A percentile compares a stretch with the other conserved stretches of the same genome.
These are phyloP conservation scores for Rhizopogon vinicolor DNA, from an alignment of 768 basidiomycete genomes.

Conservation along the genomic window DNA sequence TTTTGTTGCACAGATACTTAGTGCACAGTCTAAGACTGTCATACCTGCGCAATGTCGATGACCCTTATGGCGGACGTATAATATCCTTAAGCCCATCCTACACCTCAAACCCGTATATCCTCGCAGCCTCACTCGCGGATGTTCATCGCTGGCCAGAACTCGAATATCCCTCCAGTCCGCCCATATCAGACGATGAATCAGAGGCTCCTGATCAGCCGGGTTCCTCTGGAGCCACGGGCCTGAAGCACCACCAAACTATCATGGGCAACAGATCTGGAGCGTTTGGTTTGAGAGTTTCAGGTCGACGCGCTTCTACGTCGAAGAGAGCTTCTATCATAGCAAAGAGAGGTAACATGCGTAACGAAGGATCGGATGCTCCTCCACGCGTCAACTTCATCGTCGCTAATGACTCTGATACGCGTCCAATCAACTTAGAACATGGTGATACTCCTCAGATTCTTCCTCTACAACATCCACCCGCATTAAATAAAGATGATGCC, in stretches of 20 bases:
- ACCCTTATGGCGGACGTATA: conserved; percentile 78
- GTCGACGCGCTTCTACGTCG: conserved; percentile 51
- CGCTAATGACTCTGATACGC: conserved; percentile 8
- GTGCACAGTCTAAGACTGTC: conserved; percentile 83
- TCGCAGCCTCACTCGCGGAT: conserved; percentile 77
- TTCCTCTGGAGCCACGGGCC: conserved; percentile 45
- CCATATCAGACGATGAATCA: conserved; percentile 66
- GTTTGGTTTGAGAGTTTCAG: conserved; percentile 73
- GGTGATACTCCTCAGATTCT: not conserved
- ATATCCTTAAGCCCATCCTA: conserved; percentile 78
- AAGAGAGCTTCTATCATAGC: conserved; percentile 37
- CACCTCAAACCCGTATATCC: conserved; percentile 78
- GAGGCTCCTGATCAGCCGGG: conserved; percentile 36
- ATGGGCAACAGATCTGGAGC: conserved; percentile 70
- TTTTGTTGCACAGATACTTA: conserved; percentile 44
- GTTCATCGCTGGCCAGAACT: conserved; percentile 83
- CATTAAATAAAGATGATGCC: conserved; percentile 8
- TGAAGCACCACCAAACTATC: conserved; percentile 89
- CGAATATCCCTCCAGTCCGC: conserved; percentile 61
- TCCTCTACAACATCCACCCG: conserved; percentile 1
- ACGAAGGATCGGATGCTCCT: conserved; percentile 7
- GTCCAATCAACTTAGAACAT: conserved; percentile 7
- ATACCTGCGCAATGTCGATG: conserved; percentile 85
- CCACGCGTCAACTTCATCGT: conserved; percentile 9
- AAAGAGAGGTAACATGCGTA: conserved; percentile 3